Evolutionary conservation across 257 asterid genomes (phyloP).

Genomic region (Nicotiana noctiflora): DNA sequence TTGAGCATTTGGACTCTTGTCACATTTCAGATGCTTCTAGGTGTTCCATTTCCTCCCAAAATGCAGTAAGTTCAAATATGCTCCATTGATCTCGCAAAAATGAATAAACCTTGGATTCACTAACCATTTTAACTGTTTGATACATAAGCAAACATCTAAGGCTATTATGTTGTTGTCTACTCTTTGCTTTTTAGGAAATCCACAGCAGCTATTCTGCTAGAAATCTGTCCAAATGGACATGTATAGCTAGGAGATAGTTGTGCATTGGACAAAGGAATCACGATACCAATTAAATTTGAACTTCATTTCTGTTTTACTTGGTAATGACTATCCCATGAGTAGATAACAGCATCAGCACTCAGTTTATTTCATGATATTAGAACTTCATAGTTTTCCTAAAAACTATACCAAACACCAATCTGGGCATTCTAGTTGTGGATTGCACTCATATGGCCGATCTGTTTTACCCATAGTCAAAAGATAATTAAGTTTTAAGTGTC

Average conservation of each 20-base stretch:
- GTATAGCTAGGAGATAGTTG: not conserved
- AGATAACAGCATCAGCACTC: not conserved
- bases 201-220: not conserved
- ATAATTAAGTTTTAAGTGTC: not conserved
- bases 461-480: not conserved
- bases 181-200: not conserved
- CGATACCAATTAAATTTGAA: not conserved
- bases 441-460: not conserved
- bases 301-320: not conserved
- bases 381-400: not conserved
- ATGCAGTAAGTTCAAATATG: conserved; percentile 25
- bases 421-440: not conserved
- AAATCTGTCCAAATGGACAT: not conserved
- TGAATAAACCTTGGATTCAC: not conserved
- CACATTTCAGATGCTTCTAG: conserved; percentile 23
- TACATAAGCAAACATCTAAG: not conserved
- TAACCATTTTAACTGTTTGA: not conserved
- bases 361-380: not conserved
- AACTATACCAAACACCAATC: not conserved
- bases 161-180: not conserved
- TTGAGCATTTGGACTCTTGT: conserved; percentile 18
- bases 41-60: conserved; percentile 16
- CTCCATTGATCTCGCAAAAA: not conserved
- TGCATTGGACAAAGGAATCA: not conserved
- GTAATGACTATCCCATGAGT: not conserved